Percentiles rank a stretch among this genome's conserved stretches.
phyloP scores from a whole-genome alignment of 202 grass and related monocot genomes.

The Schoenoplectus triqueter region DNA sequence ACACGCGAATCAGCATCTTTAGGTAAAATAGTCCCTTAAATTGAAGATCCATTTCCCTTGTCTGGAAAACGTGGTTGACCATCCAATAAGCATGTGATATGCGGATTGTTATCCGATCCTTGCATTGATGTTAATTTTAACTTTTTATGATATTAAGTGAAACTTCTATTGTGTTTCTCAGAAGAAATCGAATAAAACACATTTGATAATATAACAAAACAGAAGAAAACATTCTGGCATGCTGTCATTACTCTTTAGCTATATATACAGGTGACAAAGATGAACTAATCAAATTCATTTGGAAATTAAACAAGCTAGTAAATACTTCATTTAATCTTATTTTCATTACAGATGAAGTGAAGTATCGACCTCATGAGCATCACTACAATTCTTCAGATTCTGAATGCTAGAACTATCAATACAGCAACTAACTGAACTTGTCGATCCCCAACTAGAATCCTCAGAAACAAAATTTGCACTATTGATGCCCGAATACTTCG shows the following conservation, averaged over 20 bases:
- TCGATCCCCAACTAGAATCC: constrained; percentile 26
- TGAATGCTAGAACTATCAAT: constrained; percentile 49
- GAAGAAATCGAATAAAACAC: not conserved
- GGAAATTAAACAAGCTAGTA: constrained; percentile 18
- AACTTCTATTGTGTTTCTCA: not conserved
- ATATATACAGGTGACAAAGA: not conserved
- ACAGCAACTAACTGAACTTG: constrained; percentile 17
- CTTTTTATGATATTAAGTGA: not conserved
- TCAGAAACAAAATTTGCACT: constrained; percentile 23
- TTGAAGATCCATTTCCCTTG: not conserved
- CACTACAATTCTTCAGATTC: constrained; percentile 59
- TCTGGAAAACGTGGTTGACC: not conserved
- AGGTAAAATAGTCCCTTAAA: too few relatives aligned
- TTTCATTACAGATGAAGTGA: constrained; percentile 91
- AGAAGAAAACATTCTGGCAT: not conserved
- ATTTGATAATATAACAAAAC: not conserved
- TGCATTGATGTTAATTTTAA: not conserved
- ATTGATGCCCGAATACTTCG: constrained; percentile 7
- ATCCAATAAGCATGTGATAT: too few relatives aligned
- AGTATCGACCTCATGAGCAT: constrained; percentile 80
- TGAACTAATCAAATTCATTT: not conserved
- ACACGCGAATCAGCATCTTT: not conserved
- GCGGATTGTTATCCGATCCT: too few relatives aligned
- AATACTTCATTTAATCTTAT: constrained; percentile 43
- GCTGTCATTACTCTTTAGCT: constrained; percentile 13